Percentiles rank a stretch among this genome's conserved stretches.
These are phyloP conservation scores for Metschnikowia proteae DNA, from an alignment of 805 yeast species.

Conservation along the genomic window DNA sequence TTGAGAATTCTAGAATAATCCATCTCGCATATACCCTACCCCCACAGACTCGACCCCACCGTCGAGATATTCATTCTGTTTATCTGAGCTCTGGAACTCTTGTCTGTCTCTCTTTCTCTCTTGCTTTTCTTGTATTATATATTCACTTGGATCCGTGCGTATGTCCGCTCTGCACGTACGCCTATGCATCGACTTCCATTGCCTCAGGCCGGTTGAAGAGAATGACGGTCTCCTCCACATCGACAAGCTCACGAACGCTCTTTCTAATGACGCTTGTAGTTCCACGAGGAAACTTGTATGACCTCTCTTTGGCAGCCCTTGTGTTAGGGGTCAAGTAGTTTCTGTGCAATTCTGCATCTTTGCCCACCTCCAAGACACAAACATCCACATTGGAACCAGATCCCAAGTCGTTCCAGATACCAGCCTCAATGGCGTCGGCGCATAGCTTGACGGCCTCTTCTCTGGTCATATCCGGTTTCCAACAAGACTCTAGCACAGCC, in stretches of 20 bases:
- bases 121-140: background rate
- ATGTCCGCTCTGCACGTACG: background rate
- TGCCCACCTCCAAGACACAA: constrained; percentile 93
- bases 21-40: background rate
- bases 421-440: constrained; percentile 91
- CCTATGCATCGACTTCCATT: constrained; percentile 42
- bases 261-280: constrained; percentile 85
- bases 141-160: background rate
- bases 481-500: constrained; percentile 90
- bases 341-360: constrained; percentile 80
- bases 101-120: background rate
- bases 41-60: background rate
- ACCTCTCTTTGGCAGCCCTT: constrained; percentile 74
- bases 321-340: constrained; percentile 89
- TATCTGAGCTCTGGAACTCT: background rate
- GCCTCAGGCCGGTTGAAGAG: constrained; percentile 33
- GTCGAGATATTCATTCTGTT: background rate
- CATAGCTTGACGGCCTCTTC: constrained; percentile 92
- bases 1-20: constrained; percentile 6
- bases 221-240: constrained; percentile 62
- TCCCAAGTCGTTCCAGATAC: constrained; percentile 98
- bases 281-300: constrained; percentile 85
- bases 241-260: constrained; percentile 60
- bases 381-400: constrained; percentile 98
- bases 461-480: constrained; percentile 72